Evolutionary conservation across 2,329 filamentous ascomycete species (phyloP).

Genomic region (Colletotrichum tofieldiae): DNA sequence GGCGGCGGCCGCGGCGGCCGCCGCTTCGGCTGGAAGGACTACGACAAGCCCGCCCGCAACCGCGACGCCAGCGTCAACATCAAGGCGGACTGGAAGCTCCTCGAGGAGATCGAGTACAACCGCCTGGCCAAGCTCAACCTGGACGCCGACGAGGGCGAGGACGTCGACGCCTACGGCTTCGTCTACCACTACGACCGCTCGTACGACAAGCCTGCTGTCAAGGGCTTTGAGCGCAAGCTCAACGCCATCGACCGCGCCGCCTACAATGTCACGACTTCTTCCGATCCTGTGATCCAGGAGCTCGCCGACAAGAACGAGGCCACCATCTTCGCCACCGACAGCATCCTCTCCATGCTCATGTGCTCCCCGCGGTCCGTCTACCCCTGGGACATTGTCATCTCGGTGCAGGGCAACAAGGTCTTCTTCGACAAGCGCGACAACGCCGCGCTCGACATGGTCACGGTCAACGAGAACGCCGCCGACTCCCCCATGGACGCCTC

Average conservation of each 20-base stretch:
- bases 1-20: slow-evolving; percentile 82
- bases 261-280: slow-evolving; percentile 98
- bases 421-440: slow-evolving; percentile 99
- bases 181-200: slow-evolving; percentile 97
- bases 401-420: slow-evolving; percentile 94
- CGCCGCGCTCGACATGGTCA: slow-evolving; percentile 95
- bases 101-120: slow-evolving; percentile 99
- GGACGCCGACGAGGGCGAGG: slow-evolving; percentile 94
- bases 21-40: slow-evolving; percentile 98
- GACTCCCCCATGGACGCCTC: slow-evolving; percentile 93
- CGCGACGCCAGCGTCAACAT: slow-evolving; percentile 97
- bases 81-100: slow-evolving; percentile 93
- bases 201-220: slow-evolving; percentile 94
- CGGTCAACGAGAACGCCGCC: slow-evolving; percentile 98
- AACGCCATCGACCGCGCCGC: slow-evolving; percentile 92
- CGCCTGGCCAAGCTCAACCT: slow-evolving; percentile 95
- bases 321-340: slow-evolving; percentile 96
- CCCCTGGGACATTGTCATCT: slow-evolving; percentile 97
- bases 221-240: slow-evolving; percentile 89
- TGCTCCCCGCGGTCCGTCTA: slow-evolving; percentile 97
- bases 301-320: slow-evolving; percentile 96
- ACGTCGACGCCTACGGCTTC: slow-evolving; percentile 96
- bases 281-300: slow-evolving; percentile 97
- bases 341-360: slow-evolving; percentile 99
- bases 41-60: slow-evolving; percentile 97